phyloP scores from a whole-genome alignment of 208 protist genomes.

The Wallacemonas sp. region DNA sequence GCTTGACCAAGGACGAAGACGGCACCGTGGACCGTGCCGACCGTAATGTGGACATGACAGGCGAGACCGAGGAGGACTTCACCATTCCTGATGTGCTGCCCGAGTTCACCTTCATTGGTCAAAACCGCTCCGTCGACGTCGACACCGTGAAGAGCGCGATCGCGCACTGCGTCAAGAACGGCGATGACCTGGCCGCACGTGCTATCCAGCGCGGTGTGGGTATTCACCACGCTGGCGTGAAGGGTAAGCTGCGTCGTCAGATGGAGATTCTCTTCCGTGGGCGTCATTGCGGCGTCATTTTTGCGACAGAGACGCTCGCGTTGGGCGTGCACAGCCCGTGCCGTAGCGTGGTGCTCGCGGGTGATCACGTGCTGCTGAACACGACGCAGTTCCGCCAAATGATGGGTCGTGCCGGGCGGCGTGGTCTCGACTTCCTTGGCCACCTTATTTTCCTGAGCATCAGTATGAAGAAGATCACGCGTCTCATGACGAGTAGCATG shows the following conservation, averaged over 20 bases:
- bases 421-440: slow-evolving; percentile 94
- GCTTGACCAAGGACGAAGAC: slow-evolving; percentile 68
- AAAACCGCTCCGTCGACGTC: slow-evolving; percentile 50
- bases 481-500: slow-evolving; percentile 91
- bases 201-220: slow-evolving; percentile 89
- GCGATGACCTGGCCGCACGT: slow-evolving; percentile 65
- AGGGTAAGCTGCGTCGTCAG: slow-evolving; percentile 80
- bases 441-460: slow-evolving; percentile 94
- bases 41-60: slow-evolving; percentile 41
- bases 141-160: slow-evolving; percentile 43
- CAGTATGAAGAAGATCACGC: slow-evolving; percentile 84
- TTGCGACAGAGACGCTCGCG: slow-evolving; percentile 94
- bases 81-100: slow-evolving; percentile 81
- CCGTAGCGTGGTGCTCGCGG: slow-evolving; percentile 92
- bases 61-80: slow-evolving; percentile 59
- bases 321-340: slow-evolving; percentile 96
- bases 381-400: slow-evolving; percentile 95
- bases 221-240: slow-evolving; percentile 92
- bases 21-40: slow-evolving; percentile 60
- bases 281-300: slow-evolving; percentile 88
- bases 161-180: slow-evolving; percentile 67
- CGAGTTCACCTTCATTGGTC: slow-evolving; percentile 85
- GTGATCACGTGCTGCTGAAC: slow-evolving; percentile 92
- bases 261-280: slow-evolving; percentile 94
- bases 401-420: slow-evolving; percentile 94